Evolutionary conservation across 768 basidiomycete genomes (phyloP), one percentile per base, ranked within the genome.

Genomic region (Suillus brevipes): DNA sequence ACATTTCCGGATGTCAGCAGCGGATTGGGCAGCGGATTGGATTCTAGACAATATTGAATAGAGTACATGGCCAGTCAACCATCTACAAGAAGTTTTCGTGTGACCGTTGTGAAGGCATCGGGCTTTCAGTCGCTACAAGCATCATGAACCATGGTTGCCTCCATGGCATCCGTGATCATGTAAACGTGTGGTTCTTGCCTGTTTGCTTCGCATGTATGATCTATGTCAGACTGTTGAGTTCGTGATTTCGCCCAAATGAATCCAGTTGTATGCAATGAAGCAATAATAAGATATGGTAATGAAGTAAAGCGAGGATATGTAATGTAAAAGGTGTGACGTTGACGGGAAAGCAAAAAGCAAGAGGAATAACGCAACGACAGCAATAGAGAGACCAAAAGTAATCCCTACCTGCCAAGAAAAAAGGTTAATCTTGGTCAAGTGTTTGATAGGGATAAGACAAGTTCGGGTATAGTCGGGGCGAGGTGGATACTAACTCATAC

Each of bases 401-500:
- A n/a, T 20, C 12, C 18, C 20, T 55, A 55, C 20, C 53, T n/a
- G 5, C 20, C 38, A 61, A 49, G 13, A 61, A n/a, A 14, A n/a
- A 50, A 49, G 14, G 12, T 60, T 74, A 71, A 60, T 78, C 75
- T 62, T 84, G 81, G 70, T 87, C 85, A 63, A 84, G 72, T 34
- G 75, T 78, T 74, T 84, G 80, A 70, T 88, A 88, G 25, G 89
- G 87, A 72, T 88, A 87, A 65, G 82, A 78, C 66, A 88, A 79
- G 69, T 73, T 79, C 67, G 68, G 69, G 64, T 66, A 75, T 73
- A 69, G 78, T 77, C 75, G 82, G 82, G 47, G 88, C 25, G 69
- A 81, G 28, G 85, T 83, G 28, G 50, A 52, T 37, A 89, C 82
- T 43, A 88, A 83, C 76, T 90, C 89, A 70, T 89, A 89, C 70